Base-by-base conservation (phyloP, 148 eudicot species). In the Camellia granthamiana region DNA sequence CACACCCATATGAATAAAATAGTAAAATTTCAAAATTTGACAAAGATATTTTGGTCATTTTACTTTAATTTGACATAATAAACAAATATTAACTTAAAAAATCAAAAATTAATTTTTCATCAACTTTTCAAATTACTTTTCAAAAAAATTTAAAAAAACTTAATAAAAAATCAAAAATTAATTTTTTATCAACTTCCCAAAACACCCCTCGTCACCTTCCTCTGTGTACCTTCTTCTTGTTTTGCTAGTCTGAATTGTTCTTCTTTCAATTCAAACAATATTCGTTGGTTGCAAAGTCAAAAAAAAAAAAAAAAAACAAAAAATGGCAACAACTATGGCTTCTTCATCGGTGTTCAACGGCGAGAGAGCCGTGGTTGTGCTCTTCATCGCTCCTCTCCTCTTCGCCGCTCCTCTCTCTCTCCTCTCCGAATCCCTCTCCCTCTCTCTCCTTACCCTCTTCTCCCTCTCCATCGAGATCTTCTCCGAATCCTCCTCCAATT, bases 281-380 rank as follows among this genome's bases (percentile, higher is more conserved):
- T 9, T 3, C 5, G 41, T 14, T 30, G 16, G 3, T 30, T 49
- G 65, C 44, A 42, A 30, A 7, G 64, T 49, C 41, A 64, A 69
- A 30, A 30, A 30, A 30, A 30, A 30, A 1, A 30, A 1, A 30
- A 30, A 30, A 30, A 30, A 30, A 30, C 1, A 1, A 30, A 30
- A 30, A 30, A 51, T 18, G 23, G 49, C 51, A 56, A 69, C 87
- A 82, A 69, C 78, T 49, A 82, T 88, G 89, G 84, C 90, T 76
- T 81, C 90, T 76, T 81, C 85, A 21, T 86, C 88, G 81, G 72
- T 91, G 81, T 75, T 91, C 51, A 94, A 86, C 88, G 98, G 97
- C 89, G 98, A 94, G 89, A 87, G 98, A 79, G 88, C 87, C 68
- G 97, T 94, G 85, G 95, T 92, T 42, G 59, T 87, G 16, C 83